Evolutionary conservation across 352 stramenopile genomes (phyloP).

Genomic region (Phytophthora megakarya): DNA sequence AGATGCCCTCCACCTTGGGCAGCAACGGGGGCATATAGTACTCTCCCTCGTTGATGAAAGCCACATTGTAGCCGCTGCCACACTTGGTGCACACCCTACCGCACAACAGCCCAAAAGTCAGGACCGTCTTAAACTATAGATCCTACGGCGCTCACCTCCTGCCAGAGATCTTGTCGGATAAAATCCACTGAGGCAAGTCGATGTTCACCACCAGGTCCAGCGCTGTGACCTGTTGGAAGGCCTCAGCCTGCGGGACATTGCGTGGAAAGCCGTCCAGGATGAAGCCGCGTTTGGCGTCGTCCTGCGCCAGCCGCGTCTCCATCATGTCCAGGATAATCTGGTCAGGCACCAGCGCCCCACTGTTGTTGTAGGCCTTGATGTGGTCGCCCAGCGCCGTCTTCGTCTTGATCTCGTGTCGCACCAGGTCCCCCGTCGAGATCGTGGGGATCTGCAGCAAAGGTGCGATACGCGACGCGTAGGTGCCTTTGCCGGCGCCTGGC

Average conservation of each 20-base stretch:
- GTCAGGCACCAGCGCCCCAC: conserved; percentile 85
- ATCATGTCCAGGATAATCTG: conserved; percentile 91
- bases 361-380: conserved; percentile 89
- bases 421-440: conserved; percentile 90
- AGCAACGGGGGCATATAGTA: conserved; percentile 91
- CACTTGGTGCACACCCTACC: conserved; percentile 82
- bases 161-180: conserved; percentile 90
- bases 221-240: conserved; percentile 75
- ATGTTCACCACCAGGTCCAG: conserved; percentile 91
- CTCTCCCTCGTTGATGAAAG: conserved; percentile 83
- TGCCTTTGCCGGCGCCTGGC: conserved; percentile 90
- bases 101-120: neutral
- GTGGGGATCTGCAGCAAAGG: conserved; percentile 86
- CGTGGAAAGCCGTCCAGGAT: conserved; percentile 91
- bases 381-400: conserved; percentile 67
- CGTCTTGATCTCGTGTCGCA: conserved; percentile 89
- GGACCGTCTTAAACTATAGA: neutral
- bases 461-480: conserved; percentile 88
- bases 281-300: conserved; percentile 80
- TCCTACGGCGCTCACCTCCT: conserved; percentile 50
- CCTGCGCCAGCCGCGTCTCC: conserved; percentile 67
- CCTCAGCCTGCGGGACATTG: conserved; percentile 87
- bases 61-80: conserved; percentile 88
- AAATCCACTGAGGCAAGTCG: conserved; percentile 86
- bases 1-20: conserved; percentile 82